These are phyloP conservation scores for Brettanomyces naardenensis DNA, from an alignment of 805 yeast genomes.

Conservation along the genomic window DNA sequence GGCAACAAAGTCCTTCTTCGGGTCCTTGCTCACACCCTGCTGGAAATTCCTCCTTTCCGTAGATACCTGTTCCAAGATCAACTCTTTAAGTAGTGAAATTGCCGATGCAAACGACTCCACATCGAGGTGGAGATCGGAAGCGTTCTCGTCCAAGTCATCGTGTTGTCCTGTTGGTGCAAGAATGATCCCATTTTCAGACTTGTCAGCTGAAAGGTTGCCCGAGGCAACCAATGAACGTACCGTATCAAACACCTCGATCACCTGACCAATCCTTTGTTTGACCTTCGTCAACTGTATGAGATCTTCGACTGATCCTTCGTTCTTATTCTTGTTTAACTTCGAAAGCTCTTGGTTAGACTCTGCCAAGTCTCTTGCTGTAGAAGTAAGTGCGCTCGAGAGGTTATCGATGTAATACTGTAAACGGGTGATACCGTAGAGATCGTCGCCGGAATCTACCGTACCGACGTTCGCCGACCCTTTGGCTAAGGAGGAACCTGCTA, in stretches of 20 bases:
- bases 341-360: slow-evolving; percentile 23
- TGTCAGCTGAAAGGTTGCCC: not conserved
- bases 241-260: slow-evolving; percentile 38
- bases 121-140: not conserved
- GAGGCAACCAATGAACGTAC: slow-evolving; percentile 33
- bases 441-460: slow-evolving; percentile 3
- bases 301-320: slow-evolving; percentile 22
- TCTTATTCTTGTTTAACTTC: slow-evolving; percentile 4
- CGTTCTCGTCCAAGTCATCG: not conserved
- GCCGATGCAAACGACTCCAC: slow-evolving; percentile 19
- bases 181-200: not conserved
- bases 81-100: slow-evolving; percentile 35
- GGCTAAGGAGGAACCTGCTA: not conserved
- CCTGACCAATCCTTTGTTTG: slow-evolving; percentile 38
- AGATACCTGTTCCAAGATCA: slow-evolving; percentile 35
- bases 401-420: slow-evolving; percentile 61
- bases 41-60: slow-evolving; percentile 20
- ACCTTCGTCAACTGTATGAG: slow-evolving; percentile 37
- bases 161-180: not conserved
- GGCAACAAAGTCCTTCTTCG: slow-evolving; percentile 26
- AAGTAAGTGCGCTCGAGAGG: slow-evolving; percentile 47
- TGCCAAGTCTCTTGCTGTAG: slow-evolving; percentile 42
- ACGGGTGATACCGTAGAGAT: slow-evolving; percentile 39
- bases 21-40: not conserved
- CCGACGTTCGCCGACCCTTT: not conserved